Evolutionary conservation across 176 grass and related monocot species (phyloP), one percentile per base, ranked within the genome.

Genomic region (Lolium perenne): DNA sequence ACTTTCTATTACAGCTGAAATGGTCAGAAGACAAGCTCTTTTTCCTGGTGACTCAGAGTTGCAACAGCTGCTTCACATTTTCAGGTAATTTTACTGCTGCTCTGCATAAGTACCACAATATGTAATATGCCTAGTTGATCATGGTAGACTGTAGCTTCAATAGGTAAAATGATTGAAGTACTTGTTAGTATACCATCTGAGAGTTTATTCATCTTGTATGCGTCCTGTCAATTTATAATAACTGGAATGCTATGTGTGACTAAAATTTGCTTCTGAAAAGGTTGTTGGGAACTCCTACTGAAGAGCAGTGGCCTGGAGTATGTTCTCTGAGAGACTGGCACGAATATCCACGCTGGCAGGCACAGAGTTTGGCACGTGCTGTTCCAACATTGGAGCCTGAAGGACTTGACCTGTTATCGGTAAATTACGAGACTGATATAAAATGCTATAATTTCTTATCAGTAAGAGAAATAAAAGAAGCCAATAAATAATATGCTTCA

Each of bases 51-150:
- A 99, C 60, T 99, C 97, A 2, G 94, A 99, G 77, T 85, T 99
- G 67, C 97, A 96, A 79, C 97, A 99, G 76, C 82, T 99, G 58
- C 97, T 99, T 88, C 90, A 93, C 85, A 99, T 99, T 86, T 99
- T 96, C 87, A 96, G 94, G 97, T 96, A 8, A 40, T 79, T 43
- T 17, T 16, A 3, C 25, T 84, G 3, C 25, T 60, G 25, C 5
- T 75, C 48, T 58, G 18, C 29, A 53, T 26, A 32, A 77, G 46
- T 65, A 54, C 20, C 20, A 65, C 5, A 66, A 81, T n/a, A 76
- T 29, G 0, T 11, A 20, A 54, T 38, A 78, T 63, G 9, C 6
- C 18, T 79, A 54, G 38, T 40, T 72, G 47, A 43, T 66, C 53
- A n/a, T 76, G 17, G 4, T n/a, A 41, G 72, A 82, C 12, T 53